phyloP scores from a whole-genome alignment of 176 grass and related monocot genomes.

The Leersia perrieri region DNA sequence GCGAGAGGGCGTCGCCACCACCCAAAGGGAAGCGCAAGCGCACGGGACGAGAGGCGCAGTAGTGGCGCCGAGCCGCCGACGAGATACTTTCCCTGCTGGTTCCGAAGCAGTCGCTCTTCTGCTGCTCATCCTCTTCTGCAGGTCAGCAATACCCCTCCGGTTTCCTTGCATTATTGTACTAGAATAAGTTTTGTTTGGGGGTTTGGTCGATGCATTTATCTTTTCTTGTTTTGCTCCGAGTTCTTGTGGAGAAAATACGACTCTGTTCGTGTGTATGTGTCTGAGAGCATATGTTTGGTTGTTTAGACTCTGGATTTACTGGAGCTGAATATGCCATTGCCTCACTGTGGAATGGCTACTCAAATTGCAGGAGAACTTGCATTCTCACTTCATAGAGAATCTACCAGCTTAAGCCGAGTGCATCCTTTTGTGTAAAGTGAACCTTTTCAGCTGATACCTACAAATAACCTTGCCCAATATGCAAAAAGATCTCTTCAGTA shows the following conservation, averaged over 20 bases:
- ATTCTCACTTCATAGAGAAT: neutral
- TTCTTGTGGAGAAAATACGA: neutral
- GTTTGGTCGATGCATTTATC: neutral
- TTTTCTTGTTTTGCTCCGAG: neutral
- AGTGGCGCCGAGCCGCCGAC: too few relatives aligned
- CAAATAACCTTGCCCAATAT: neutral
- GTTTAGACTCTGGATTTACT: neutral
- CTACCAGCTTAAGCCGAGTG: neutral
- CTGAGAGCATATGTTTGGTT: neutral
- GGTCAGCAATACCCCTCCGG: constrained; percentile 12
- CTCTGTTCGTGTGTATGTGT: neutral
- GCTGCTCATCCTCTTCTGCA: constrained; percentile 17
- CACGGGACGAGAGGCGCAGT: neutral
- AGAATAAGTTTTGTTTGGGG: neutral
- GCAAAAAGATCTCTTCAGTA: neutral
- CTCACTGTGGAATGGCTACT: neutral
- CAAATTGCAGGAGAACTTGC: neutral
- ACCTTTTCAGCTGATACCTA: neutral
- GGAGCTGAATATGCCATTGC: neutral
- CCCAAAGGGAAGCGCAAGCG: constrained; percentile 11
- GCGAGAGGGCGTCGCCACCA: constrained; percentile 16
- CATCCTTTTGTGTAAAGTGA: neutral
- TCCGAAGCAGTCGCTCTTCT: constrained; percentile 4
- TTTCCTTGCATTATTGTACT: neutral
- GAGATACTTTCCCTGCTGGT: neutral